Conservation (phyloP, 768 basidiomycete species). For the Lentinula lateritia region DNA sequence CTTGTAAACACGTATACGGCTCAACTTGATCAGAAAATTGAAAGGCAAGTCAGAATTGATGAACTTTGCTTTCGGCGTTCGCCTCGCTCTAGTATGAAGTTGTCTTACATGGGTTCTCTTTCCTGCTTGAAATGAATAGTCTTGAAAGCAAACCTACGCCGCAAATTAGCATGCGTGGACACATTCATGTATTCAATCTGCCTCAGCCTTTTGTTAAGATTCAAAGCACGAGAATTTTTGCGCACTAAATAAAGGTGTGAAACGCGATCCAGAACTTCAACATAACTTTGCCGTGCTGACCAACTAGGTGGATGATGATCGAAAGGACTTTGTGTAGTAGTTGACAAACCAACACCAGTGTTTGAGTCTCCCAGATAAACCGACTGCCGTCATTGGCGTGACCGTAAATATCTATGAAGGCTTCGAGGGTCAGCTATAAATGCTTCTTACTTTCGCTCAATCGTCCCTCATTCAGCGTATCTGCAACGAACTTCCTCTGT, state of each 20-base stretch:
- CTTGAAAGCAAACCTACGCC: slow-evolving; percentile 3
- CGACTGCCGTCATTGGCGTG: slow-evolving; percentile 4
- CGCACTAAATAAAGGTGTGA: not conserved
- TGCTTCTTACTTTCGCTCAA: not conserved
- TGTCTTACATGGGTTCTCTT: not conserved
- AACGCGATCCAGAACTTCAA: not conserved
- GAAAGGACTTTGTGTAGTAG: not conserved
- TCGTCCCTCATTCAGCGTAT: slow-evolving; percentile 7
- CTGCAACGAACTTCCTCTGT: not conserved
- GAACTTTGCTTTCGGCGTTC: not conserved
- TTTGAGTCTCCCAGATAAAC: not conserved
- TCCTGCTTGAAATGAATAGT: not conserved
- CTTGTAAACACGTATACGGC: not conserved
- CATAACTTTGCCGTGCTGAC: not conserved
- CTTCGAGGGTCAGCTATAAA: slow-evolving; percentile 3
- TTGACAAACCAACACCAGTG: not conserved
- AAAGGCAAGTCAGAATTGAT: not conserved
- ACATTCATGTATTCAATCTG: not conserved
- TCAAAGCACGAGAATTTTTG: not conserved
- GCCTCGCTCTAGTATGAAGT: not conserved
- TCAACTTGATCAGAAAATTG: not conserved
- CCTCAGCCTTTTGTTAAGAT: not conserved
- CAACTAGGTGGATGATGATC: not conserved
- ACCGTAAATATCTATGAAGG: not conserved
- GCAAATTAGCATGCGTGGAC: slow-evolving; percentile 4